Evolutionary conservation across 345 rosid genomes (phyloP).

Genomic region (Pugionium dolabratum): DNA sequence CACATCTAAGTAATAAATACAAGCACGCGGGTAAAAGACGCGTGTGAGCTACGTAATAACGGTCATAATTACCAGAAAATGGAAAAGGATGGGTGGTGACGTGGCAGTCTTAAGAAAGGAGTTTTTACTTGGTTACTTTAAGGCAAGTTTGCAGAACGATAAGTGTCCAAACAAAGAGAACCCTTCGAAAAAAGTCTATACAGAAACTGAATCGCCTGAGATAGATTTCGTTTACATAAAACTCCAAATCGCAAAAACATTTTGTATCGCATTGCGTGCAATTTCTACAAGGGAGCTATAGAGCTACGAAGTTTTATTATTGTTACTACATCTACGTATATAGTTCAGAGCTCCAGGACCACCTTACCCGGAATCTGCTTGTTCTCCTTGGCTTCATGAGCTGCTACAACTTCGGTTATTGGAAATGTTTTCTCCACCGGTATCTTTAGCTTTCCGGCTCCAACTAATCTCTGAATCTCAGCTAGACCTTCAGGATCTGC

Average conservation of each 20-base stretch:
- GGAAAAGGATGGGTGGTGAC: too few relatives aligned
- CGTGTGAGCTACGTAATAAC: too few relatives aligned
- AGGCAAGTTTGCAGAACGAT: too few relatives aligned
- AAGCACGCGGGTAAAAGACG: too few relatives aligned
- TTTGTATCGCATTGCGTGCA: slow-evolving; percentile 31
- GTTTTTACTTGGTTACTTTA: slow-evolving; percentile 1
- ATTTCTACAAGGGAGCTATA: slow-evolving; percentile 23
- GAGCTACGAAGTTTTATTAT: slow-evolving; percentile 29
- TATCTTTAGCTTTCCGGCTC: slow-evolving; percentile 69
- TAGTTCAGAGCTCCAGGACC: slow-evolving; percentile 57
- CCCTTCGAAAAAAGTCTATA: slow-evolving; percentile 29
- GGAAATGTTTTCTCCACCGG: slow-evolving; percentile 87
- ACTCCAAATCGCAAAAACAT: slow-evolving; percentile 28
- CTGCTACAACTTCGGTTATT: slow-evolving; percentile 71
- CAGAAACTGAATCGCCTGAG: slow-evolving; percentile 38
- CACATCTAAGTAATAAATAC: too few relatives aligned
- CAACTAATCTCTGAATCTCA: slow-evolving; percentile 70
- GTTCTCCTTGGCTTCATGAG: slow-evolving; percentile 82
- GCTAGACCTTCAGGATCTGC: slow-evolving; percentile 84
- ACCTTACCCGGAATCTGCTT: slow-evolving; percentile 74
- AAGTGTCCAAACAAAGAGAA: slow-evolving; percentile 20
- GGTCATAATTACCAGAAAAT: too few relatives aligned
- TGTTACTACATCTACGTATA: slow-evolving; percentile 1
- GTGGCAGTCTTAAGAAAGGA: too few relatives aligned
- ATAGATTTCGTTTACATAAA: slow-evolving; percentile 38